Evolutionary conservation across 169 alveolate species (phyloP).

Genomic region (Babesia caballi): DNA sequence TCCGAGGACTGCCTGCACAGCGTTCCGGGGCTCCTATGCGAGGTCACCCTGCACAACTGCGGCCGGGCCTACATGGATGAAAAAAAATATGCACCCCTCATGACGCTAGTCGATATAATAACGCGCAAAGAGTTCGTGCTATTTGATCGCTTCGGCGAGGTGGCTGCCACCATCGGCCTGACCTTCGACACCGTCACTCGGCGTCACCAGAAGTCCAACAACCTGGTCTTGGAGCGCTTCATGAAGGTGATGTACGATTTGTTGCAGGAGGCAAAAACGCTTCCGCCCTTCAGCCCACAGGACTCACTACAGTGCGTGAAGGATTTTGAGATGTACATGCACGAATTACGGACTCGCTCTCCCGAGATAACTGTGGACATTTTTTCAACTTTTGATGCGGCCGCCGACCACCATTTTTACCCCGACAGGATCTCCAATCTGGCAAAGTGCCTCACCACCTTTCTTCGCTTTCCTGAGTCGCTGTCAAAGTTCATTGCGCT

Average conservation of each 20-base stretch:
- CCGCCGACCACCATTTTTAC: slow-evolving; percentile 24
- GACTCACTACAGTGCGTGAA: slow-evolving; percentile 12
- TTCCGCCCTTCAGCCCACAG: slow-evolving; percentile 43
- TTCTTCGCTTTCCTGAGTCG: slow-evolving; percentile 24
- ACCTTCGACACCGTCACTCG: slow-evolving; percentile 40
- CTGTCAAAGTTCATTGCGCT: slow-evolving; percentile 38
- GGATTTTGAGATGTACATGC: slow-evolving; percentile 8
- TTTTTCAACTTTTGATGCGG: slow-evolving; percentile 26
- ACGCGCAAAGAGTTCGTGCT: slow-evolving; percentile 70
- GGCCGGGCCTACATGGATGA: slow-evolving; percentile 71
- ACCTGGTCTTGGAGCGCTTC: slow-evolving; percentile 18
- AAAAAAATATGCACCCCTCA: slow-evolving; percentile 58
- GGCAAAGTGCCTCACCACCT: slow-evolving; percentile 61
- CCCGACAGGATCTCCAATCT: slow-evolving; percentile 64
- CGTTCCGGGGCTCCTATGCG: slow-evolving; percentile 70
- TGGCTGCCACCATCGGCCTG: slow-evolving; percentile 74
- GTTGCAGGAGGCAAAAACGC: slow-evolving; percentile 37
- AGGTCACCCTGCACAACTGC: slow-evolving; percentile 67
- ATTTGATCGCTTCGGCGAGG: slow-evolving; percentile 78
- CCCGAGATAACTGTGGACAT: slow-evolving; percentile 44
- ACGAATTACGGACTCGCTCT: slow-evolving; percentile 28
- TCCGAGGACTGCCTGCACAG: slow-evolving; percentile 68
- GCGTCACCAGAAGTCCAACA: slow-evolving; percentile 27
- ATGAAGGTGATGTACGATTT: slow-evolving; percentile 32
- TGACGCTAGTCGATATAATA: slow-evolving; percentile 65